Conservation (phyloP, 176 grass and related monocot species). For the Juncus inflexus region DNA sequence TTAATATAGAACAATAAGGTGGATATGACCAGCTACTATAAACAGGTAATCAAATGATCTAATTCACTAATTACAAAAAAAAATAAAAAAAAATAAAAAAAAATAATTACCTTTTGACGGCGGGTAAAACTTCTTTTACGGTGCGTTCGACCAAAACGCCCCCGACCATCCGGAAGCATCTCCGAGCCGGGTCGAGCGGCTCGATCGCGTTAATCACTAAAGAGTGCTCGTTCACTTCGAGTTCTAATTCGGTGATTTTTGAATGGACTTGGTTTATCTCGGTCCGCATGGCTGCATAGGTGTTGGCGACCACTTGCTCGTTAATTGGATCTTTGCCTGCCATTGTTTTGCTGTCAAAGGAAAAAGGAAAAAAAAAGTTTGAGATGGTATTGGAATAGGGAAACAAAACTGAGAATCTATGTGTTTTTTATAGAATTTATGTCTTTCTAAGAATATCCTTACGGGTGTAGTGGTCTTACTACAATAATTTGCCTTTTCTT, state of each 20-base stretch:
- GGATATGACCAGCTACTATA: no score
- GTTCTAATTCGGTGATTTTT: slow-evolving; percentile 80
- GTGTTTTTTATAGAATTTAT: no score
- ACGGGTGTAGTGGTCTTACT: no score
- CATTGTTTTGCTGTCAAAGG: slow-evolving; percentile 38
- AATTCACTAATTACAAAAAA: no score
- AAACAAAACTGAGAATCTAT: no score
- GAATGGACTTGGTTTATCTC: slow-evolving; percentile 84
- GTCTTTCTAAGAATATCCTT: no score
- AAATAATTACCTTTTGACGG: slow-evolving; percentile 15
- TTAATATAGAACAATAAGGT: no score
- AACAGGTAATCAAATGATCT: no score
- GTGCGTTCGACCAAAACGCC: slow-evolving; percentile 82
- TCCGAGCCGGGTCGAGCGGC: slow-evolving; percentile 58
- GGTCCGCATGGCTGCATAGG: slow-evolving; percentile 59
- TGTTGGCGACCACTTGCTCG: slow-evolving; percentile 66
- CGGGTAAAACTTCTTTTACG: slow-evolving; percentile 68
- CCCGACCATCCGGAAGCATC: slow-evolving; percentile 86
- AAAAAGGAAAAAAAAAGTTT: not conserved
- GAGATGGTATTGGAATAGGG: no score
- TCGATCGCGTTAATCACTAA: slow-evolving; percentile 82
- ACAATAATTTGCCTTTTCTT: no score
- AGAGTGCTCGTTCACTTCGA: slow-evolving; percentile 79
- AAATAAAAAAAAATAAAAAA: no score
- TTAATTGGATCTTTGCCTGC: slow-evolving; percentile 47